Evolutionary conservation across 495 filamentous ascomycete species (phyloP), one percentile per base, ranked within the genome.

Genomic region (Talaromyces proteolyticus): DNA sequence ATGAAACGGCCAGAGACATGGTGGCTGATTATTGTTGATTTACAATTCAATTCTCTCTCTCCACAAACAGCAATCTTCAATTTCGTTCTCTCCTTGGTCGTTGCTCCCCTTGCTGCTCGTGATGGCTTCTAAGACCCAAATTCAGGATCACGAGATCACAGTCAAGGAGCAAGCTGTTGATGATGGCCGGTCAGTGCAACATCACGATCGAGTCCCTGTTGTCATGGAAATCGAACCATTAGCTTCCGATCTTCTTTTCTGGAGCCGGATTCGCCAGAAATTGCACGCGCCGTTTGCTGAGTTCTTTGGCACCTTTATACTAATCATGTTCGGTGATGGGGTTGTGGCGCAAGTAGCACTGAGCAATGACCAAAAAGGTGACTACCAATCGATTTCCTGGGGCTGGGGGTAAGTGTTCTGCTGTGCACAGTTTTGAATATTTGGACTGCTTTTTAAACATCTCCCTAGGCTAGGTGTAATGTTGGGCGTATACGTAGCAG

Each of bases 281-380:
- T 54, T 76, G n/a, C 66, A 72, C 42, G 79, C 82, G 43, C 79
- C 78, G 0, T 73, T 83, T 42, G 74, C 80, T 0, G 83, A 87
- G 45, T 84, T 86, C 65, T 76, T 80, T 44, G 83, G 83, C 2
- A 79, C 75, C 0, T 75, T 84, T 69, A 79, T 84, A 17, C 44
- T 85, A 50, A 67, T 86, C 44, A 61, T 86, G 20, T 86, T 86
- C 60, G 83, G 83, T 24, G 70, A 85, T 53, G 83, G 81, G 2
- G 69, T 65, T 26, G 75, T 85, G 20, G 81, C 81, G 0, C 81
- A 84, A 52, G 80, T 83, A 0, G 51, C 75, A 0, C 69, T 85
- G 22, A 80, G 75, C 49, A 59, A 57, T 52, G 62, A 57, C 17
- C 57, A 76, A 24, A 77, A 69, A 47, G 79, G 81, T 3, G 56